Base-by-base conservation (phyloP, 2,329 filamentous ascomycete genomes). In the Hymenoscyphus linearis region DNA sequence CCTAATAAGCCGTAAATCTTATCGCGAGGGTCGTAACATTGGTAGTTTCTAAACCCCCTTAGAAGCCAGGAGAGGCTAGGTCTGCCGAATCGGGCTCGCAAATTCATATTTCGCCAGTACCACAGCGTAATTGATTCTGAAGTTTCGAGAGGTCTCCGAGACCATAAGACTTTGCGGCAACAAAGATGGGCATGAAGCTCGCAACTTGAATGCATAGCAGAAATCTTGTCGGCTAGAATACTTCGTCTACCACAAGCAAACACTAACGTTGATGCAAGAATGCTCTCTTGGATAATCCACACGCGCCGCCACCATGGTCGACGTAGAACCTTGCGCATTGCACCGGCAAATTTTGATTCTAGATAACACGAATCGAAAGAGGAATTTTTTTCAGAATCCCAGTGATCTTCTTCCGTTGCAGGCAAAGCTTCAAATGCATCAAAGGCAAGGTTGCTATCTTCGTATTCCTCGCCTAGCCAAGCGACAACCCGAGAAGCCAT, bases 401-500 rank as follows among this genome's bases (percentile, higher is more conserved):
- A 55, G 5, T 55, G 52, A 14, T n/a, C 5, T 2, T 35, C 14
- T 16, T 55, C 5, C 22, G 27, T 27, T 31, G 14, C 25, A 10
- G 27, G 18, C 14, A 35, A 26, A 27, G 16, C 25, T 26, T 13
- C 18, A 35, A 55, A 12, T n/a, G 34, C 18, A 9, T 56, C 54
- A 1, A 37, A 22, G 14, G 14, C 34, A 9, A 36, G 9, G 13
- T 54, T 18, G 4, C 22, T 53, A 52, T 52, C 31, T 12, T 58
- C 40, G 16, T 34, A n/a, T 22, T n/a, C 37, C 22, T 35, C 22
- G 18, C 67, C 67, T 9, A 71, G 60, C 67, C 67, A 71, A 0
- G 70, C 60, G 3, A 68, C 37, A 2, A 70, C 65, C 5, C 27
- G 57, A 16, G 27, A 50, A 50, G 69, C 69, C 50, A 61, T 59